Evolutionary conservation across 1,284 basidiomycete genomes (phyloP).

Genomic region (Hypsizygus ulmarius): DNA sequence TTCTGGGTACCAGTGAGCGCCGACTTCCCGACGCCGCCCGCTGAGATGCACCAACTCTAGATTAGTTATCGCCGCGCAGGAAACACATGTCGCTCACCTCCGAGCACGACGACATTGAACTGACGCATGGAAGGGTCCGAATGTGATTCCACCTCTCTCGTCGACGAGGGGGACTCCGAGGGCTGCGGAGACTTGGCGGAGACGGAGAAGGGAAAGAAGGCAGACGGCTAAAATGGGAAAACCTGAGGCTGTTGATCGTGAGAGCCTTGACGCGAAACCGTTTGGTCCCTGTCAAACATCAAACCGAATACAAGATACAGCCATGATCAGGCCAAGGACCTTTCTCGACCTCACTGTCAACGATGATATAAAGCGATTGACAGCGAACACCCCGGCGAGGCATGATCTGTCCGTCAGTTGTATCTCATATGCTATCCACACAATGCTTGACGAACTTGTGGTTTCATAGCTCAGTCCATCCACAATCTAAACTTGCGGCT

Average conservation of each 20-base stretch:
- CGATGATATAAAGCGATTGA: constrained; percentile 43
- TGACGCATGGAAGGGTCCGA: constrained; percentile 45
- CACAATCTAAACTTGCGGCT: constrained; percentile 56
- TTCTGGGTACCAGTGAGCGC: constrained; percentile 51
- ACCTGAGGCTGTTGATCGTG: constrained; percentile 13
- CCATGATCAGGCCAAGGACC: constrained; percentile 52
- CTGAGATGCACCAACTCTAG: constrained; percentile 31
- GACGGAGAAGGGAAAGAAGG: constrained; percentile 6
- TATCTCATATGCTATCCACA: constrained; percentile 12
- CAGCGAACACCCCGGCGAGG: constrained; percentile 34
- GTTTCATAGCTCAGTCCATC: constrained; percentile 42
- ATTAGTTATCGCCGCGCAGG: not conserved
- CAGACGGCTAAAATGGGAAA: constrained; percentile 3
- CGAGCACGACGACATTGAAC: constrained; percentile 75
- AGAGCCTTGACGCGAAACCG: constrained; percentile 16
- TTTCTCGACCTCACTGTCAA: constrained; percentile 68
- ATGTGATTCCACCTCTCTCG: not conserved
- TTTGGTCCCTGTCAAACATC: constrained; percentile 14
- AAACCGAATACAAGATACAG: constrained; percentile 2
- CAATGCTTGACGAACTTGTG: constrained; percentile 8
- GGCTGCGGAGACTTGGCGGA: not conserved
- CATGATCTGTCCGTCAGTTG: constrained; percentile 52
- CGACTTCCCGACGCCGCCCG: constrained; percentile 83
- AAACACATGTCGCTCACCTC: constrained; percentile 47
- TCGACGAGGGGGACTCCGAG: not conserved